Evolutionary conservation across 345 rosid species (phyloP).

Genomic region (Ricinus communis): DNA sequence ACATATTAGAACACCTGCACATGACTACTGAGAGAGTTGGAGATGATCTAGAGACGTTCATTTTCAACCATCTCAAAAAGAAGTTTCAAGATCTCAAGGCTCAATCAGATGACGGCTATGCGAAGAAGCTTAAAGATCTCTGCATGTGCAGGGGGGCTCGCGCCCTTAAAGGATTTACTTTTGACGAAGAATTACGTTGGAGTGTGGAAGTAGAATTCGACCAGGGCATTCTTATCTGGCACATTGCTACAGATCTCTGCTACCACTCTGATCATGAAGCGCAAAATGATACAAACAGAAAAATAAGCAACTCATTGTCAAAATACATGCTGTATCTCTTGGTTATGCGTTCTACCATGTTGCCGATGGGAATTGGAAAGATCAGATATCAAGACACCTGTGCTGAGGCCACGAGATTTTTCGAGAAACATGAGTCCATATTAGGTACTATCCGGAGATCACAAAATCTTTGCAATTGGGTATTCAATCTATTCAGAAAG

Average conservation of each 20-base stretch:
- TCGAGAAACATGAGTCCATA: conserved; percentile 2
- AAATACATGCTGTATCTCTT: conserved; percentile 25
- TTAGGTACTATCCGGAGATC: not conserved
- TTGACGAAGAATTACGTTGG: not conserved
- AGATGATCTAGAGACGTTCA: not conserved
- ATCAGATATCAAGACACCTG: conserved; percentile 30
- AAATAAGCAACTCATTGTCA: conserved; percentile 17
- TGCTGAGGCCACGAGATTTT: conserved; percentile 11
- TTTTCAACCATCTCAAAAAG: not conserved
- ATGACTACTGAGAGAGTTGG: not conserved
- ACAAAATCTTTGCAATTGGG: not conserved
- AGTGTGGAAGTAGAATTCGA: conserved; percentile 24
- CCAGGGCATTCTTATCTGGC: conserved; percentile 34
- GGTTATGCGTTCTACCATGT: conserved; percentile 23
- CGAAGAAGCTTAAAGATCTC: not conserved
- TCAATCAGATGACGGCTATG: not conserved
- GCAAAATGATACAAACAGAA: not conserved
- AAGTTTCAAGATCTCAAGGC: not conserved
- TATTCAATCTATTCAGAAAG: conserved; percentile 5
- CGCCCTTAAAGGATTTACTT: not conserved
- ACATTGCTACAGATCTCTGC: conserved; percentile 31
- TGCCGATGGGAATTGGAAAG: conserved; percentile 32
- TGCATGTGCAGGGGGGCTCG: not conserved
- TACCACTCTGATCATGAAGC: not conserved
- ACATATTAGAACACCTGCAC: not conserved